Conservation (phyloP, 305 asterid species). For the Rubia balearica region DNA sequence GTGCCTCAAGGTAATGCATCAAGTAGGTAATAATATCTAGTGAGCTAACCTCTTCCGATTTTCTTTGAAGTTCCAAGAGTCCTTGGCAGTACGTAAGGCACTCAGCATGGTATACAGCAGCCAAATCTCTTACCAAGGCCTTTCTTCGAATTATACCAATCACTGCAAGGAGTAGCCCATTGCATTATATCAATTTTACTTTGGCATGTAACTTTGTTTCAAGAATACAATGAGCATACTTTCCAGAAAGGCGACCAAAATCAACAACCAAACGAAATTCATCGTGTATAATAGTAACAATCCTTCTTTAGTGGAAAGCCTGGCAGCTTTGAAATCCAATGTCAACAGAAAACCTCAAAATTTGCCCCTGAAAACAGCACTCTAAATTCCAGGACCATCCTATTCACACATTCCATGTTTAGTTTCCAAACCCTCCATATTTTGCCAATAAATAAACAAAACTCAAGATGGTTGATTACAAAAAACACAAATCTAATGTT, state of each 20-base stretch:
- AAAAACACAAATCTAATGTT: background rate
- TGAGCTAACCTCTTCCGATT: conserved; percentile 60
- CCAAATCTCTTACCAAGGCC: conserved; percentile 82
- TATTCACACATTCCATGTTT: background rate
- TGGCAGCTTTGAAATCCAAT: background rate
- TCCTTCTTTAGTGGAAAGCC: background rate
- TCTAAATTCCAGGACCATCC: background rate
- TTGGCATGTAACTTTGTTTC: background rate
- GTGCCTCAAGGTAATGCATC: background rate
- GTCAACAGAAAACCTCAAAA: conserved; percentile 1
- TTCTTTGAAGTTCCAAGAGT: conserved; percentile 80
- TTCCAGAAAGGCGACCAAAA: background rate
- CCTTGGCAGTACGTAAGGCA: conserved; percentile 89
- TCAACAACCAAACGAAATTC: background rate
- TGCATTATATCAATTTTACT: background rate
- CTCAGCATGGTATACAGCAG: conserved; percentile 81
- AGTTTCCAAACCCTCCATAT: background rate
- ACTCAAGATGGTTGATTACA: background rate
- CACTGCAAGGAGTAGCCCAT: conserved; percentile 38
- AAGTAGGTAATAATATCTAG: background rate
- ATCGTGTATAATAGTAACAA: background rate
- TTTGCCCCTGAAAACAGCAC: background rate
- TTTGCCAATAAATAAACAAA: background rate
- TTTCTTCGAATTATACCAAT: conserved; percentile 82
- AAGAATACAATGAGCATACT: background rate